These are phyloP conservation scores for Cryptosporidium ubiquitum DNA, from an alignment of 169 alveolate genomes.

Conservation along the genomic window DNA sequence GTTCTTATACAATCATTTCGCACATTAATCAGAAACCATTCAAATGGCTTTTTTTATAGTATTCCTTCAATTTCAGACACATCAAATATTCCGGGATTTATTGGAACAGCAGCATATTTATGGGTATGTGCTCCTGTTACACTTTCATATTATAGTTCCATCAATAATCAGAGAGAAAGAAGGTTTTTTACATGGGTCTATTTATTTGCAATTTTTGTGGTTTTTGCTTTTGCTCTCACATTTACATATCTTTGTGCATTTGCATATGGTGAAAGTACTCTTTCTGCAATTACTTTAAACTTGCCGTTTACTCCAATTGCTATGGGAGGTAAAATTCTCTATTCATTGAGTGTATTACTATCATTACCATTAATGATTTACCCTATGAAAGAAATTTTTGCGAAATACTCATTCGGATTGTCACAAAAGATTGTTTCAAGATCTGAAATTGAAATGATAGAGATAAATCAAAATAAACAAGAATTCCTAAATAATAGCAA, in stretches of 20 bases:
- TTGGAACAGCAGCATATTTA: conserved; percentile 73
- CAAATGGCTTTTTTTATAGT: background rate
- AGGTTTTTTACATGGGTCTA: conserved; percentile 54
- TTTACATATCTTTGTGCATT: conserved; percentile 70
- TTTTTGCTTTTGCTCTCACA: conserved; percentile 45
- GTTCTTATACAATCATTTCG: conserved; percentile 39
- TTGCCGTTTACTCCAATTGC: conserved; percentile 63
- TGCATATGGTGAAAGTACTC: conserved; percentile 55
- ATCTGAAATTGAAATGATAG: conserved; percentile 1
- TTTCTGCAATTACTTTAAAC: conserved; percentile 57
- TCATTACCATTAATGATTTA: conserved; percentile 55
- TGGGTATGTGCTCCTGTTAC: conserved; percentile 75
- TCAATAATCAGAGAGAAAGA: conserved; percentile 5
- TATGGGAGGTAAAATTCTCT: conserved; percentile 44
- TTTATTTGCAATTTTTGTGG: conserved; percentile 28
- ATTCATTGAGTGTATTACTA: conserved; percentile 38
- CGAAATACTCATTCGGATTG: conserved; percentile 15
- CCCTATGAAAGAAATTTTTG: conserved; percentile 64
- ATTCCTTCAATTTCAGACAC: conserved; percentile 26
- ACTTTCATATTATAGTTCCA: conserved; percentile 44
- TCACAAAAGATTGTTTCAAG: background rate
- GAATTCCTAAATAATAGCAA: background rate
- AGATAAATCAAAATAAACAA: background rate
- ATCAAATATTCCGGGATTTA: conserved; percentile 40
- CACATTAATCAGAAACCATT: conserved; percentile 5